Evolutionary conservation across 208 protist species (phyloP).

Genomic region (Trypanosomatidae sp.): DNA sequence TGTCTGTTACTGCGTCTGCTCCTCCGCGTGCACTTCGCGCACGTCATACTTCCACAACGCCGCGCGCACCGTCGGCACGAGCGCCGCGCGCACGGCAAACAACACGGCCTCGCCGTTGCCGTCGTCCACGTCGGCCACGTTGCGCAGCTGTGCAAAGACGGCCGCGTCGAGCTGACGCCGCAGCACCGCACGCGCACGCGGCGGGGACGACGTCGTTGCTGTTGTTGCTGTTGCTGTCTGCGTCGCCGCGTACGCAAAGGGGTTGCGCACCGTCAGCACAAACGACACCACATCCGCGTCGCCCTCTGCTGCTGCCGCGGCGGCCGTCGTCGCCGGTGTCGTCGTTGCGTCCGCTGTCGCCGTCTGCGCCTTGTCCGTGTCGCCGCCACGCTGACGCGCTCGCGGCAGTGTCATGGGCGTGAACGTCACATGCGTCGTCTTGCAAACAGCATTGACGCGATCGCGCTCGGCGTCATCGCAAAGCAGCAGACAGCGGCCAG

Average conservation of each 20-base stretch:
- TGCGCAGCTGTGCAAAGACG: constrained; percentile 3
- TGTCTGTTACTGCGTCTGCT: too few species aligned
- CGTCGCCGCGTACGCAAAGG: constrained; percentile 46
- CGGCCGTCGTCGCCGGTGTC: not conserved
- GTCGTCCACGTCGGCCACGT: constrained; percentile 13
- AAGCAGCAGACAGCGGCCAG: constrained; percentile 86
- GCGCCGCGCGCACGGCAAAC: constrained; percentile 27
- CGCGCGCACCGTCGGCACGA: too few species aligned
- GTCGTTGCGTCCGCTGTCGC: not conserved
- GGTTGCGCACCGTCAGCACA: constrained; percentile 48
- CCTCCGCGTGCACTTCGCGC: constrained; percentile 32
- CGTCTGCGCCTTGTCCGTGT: not conserved
- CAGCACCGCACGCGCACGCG: constrained; percentile 47
- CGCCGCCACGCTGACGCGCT: not conserved
- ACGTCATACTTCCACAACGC: constrained; percentile 79
- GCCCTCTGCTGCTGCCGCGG: not conserved
- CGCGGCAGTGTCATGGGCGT: constrained; percentile 3
- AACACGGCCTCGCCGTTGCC: constrained; percentile 32
- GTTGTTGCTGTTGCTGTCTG: constrained; percentile 3
- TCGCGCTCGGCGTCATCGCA: constrained; percentile 25
- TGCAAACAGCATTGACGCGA: constrained; percentile 34
- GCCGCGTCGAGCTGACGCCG: constrained; percentile 20
- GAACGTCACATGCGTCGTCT: constrained; percentile 50
- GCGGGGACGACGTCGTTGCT: constrained; percentile 8
- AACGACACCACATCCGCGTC: constrained; percentile 7